These are phyloP conservation scores for Letharia lupina DNA, from an alignment of 495 filamentous ascomycete species.

Conservation along the genomic window DNA sequence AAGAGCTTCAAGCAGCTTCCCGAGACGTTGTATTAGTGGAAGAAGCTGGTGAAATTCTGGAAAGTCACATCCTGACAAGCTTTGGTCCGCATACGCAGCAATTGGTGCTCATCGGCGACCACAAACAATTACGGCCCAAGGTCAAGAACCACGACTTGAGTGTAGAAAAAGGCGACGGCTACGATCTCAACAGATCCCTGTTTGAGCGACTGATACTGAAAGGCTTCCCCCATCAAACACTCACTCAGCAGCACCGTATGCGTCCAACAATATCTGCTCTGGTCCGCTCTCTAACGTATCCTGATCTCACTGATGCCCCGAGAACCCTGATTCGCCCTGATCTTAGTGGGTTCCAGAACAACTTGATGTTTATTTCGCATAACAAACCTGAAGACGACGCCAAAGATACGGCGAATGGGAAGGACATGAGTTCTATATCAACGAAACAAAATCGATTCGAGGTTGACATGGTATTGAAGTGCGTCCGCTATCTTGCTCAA, in stretches of 20 bases:
- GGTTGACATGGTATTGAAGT: conserved; percentile 56
- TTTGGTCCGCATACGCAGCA: conserved; percentile 54
- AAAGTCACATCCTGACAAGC: conserved; percentile 61
- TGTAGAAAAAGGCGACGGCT: conserved; percentile 59
- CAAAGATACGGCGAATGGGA: conserved; percentile 38
- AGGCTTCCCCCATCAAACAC: conserved; percentile 46
- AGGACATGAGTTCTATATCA: conserved; percentile 39
- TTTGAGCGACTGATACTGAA: conserved; percentile 60
- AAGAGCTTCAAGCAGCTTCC: conserved; percentile 41
- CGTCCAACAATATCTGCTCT: conserved; percentile 58
- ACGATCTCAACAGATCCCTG: conserved; percentile 60
- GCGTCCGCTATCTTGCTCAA: conserved; percentile 63
- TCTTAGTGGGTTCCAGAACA: conserved; percentile 51
- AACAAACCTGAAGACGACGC: conserved; percentile 41
- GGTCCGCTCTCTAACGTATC: conserved; percentile 54
- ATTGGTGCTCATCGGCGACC: conserved; percentile 67
- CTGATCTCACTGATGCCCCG: conserved; percentile 50
- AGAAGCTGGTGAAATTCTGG: conserved; percentile 74
- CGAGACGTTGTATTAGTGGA: conserved; percentile 59
- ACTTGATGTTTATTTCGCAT: conserved; percentile 63
- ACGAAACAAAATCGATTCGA: conserved; percentile 63
- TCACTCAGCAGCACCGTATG: conserved; percentile 63
- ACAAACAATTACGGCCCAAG: conserved; percentile 68
- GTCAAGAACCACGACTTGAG: conserved; percentile 55
- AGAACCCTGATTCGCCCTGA: conserved; percentile 42